Conservation (phyloP, 176 grass and related monocot genomes). For the Carex scoparia region DNA sequence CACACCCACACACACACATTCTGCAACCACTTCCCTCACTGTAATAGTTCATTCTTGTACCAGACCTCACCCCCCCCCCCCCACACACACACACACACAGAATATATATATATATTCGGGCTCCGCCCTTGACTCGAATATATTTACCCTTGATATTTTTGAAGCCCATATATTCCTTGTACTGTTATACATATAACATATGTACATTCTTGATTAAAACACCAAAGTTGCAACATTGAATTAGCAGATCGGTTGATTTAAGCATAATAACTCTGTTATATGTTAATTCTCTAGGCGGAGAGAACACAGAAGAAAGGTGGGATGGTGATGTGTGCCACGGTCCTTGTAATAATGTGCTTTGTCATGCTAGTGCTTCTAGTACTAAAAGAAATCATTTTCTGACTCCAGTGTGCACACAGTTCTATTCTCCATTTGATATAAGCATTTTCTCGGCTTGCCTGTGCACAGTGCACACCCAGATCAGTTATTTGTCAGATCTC, state of each 20-base stretch:
- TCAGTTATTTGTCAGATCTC: not conserved
- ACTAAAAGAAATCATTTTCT: constrained; percentile 83
- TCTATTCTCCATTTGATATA: not conserved
- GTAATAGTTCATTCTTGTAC: not conserved
- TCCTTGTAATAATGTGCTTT: constrained; percentile 85
- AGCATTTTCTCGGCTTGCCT: not conserved
- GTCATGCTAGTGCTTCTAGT: constrained; percentile 86
- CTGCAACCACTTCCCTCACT: not conserved
- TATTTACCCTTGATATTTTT: not conserved
- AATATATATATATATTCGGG: not conserved
- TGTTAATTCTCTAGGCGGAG: constrained; percentile 58
- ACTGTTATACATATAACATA: not conserved
- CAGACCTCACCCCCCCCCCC: not conserved
- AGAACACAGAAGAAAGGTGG: constrained; percentile 93
- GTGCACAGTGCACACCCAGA: not conserved
- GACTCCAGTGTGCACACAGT: constrained; percentile 12
- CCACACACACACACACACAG: not conserved
- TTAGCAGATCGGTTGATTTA: not conserved
- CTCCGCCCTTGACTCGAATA: not conserved
- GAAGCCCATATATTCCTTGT: not conserved
- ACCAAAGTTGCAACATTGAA: not conserved
- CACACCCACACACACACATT: not conserved
- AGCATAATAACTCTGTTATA: not conserved
- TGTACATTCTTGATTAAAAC: not conserved
- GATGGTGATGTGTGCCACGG: constrained; percentile 94